phyloP scores from a whole-genome alignment of 306 rosid genomes.

The Alnus glutinosa region DNA sequence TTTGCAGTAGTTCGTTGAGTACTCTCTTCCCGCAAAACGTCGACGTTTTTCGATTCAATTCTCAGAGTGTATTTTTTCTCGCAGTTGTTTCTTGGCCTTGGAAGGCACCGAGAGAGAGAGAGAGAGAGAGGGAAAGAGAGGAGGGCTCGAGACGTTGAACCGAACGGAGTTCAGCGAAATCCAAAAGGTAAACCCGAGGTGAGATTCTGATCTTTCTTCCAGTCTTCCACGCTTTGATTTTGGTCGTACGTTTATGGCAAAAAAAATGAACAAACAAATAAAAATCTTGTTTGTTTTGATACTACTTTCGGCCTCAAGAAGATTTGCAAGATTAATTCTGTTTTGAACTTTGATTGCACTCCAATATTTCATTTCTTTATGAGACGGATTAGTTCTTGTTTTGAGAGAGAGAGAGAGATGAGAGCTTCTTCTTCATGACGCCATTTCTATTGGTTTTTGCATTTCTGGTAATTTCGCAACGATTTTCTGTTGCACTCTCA shows the following conservation, averaged over 20 bases:
- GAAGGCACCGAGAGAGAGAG: neutral
- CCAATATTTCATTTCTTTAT: slow-evolving; percentile 3
- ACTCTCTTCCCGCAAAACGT: slow-evolving; percentile 7
- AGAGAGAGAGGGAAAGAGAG: slow-evolving; percentile 3
- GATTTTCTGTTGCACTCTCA: slow-evolving; percentile 41
- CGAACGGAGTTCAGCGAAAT: slow-evolving; percentile 8
- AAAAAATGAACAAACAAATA: neutral
- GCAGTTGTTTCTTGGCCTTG: slow-evolving; percentile 8
- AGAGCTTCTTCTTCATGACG: slow-evolving; percentile 31
- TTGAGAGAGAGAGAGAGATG: neutral
- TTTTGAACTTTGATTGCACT: neutral
- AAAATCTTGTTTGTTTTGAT: neutral
- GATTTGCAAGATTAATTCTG: neutral
- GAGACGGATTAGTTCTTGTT: neutral
- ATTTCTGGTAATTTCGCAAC: slow-evolving; percentile 21
- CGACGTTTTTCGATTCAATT: slow-evolving; percentile 7
- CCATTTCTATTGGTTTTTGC: neutral
- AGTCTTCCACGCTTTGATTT: neutral
- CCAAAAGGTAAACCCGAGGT: slow-evolving; percentile 16
- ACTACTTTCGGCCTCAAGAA: neutral
- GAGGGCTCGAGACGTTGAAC: slow-evolving; percentile 20
- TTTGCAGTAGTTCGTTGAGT: neutral
- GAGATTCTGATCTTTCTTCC: neutral
- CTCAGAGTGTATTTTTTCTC: neutral
- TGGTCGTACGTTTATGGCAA: neutral